A percentile compares a stretch with the other conserved stretches of the same genome.
phyloP scores from a whole-genome alignment of 2,329 filamentous ascomycete species.

The Trichoderma citrinoviride region DNA sequence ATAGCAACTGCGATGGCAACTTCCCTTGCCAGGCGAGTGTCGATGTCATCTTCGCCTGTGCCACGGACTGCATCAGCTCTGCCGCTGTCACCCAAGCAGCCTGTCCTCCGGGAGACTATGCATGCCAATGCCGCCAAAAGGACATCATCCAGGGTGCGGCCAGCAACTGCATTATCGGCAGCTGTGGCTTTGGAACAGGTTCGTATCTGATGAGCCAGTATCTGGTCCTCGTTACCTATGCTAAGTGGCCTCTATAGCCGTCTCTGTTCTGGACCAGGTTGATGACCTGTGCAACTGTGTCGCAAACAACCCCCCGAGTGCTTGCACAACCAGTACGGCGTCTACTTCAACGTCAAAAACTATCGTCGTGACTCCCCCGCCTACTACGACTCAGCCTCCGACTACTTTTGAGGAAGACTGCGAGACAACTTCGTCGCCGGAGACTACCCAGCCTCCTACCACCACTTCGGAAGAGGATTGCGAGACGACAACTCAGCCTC shows the following conservation, averaged over 20 bases:
- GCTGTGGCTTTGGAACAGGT: conserved; percentile 24
- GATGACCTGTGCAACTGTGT: conserved; percentile 29
- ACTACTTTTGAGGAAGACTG: not conserved
- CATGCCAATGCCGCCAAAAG: conserved; percentile 29
- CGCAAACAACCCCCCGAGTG: conserved; percentile 26
- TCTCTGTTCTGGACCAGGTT: conserved; percentile 25
- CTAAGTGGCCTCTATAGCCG: not conserved
- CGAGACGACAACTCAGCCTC: not conserved
- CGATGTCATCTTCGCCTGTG: conserved; percentile 29
- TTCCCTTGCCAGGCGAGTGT: conserved; percentile 29
- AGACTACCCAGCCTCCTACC: not conserved
- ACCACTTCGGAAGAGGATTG: not conserved
- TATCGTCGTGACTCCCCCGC: not conserved
- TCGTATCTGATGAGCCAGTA: not conserved
- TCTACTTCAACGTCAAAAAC: not conserved
- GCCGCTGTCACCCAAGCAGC: conserved; percentile 27
- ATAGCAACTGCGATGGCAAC: conserved; percentile 26
- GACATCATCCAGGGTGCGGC: conserved; percentile 28
- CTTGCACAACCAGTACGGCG: conserved; percentile 8
- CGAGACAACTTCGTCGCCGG: conserved; percentile 1
- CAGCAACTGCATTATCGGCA: conserved; percentile 25
- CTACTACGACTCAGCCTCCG: not conserved
- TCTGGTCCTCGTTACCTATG: not conserved
- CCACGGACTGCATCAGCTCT: conserved; percentile 28
- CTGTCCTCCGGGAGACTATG: conserved; percentile 28